Evolutionary conservation across 805 yeast species (phyloP).

Genomic region (Kuraishia piskuri): DNA sequence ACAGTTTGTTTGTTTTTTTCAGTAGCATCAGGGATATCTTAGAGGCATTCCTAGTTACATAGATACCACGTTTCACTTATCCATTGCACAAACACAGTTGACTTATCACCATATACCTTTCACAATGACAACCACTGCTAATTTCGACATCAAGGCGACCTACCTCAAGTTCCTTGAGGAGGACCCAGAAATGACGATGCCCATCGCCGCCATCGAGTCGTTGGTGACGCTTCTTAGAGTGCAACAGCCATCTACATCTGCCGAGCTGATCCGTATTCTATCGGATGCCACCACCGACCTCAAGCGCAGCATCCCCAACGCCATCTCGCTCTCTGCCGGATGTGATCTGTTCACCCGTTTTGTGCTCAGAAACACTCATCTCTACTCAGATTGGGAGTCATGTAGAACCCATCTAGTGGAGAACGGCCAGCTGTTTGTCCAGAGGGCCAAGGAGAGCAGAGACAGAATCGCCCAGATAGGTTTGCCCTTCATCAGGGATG

Average conservation of each 20-base stretch:
- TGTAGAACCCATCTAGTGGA: constrained; percentile 83
- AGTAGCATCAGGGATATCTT: too few relatives aligned
- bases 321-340: constrained; percentile 92
- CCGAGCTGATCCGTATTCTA: constrained; percentile 79
- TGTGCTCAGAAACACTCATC: constrained; percentile 79
- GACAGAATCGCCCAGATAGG: constrained; percentile 84
- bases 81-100: too few relatives aligned
- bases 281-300: constrained; percentile 68
- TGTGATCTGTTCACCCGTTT: constrained; percentile 95
- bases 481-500: constrained; percentile 82
- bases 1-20: too few relatives aligned
- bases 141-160: constrained; percentile 73
- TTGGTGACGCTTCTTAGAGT: constrained; percentile 74
- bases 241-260: constrained; percentile 87
- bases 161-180: constrained; percentile 76
- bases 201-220: constrained; percentile 96
- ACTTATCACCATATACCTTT: too few relatives aligned
- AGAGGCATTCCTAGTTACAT: not conserved
- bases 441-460: constrained; percentile 86
- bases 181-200: constrained; percentile 98
- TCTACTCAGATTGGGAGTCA: constrained; percentile 91
- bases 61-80: too few relatives aligned
- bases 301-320: constrained; percentile 76
- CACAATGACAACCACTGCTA: not conserved
- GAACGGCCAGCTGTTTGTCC: constrained; percentile 86